Conservation (phyloP, 202 grass and related monocot species). For the Dendrocalamus latiflorus region DNA sequence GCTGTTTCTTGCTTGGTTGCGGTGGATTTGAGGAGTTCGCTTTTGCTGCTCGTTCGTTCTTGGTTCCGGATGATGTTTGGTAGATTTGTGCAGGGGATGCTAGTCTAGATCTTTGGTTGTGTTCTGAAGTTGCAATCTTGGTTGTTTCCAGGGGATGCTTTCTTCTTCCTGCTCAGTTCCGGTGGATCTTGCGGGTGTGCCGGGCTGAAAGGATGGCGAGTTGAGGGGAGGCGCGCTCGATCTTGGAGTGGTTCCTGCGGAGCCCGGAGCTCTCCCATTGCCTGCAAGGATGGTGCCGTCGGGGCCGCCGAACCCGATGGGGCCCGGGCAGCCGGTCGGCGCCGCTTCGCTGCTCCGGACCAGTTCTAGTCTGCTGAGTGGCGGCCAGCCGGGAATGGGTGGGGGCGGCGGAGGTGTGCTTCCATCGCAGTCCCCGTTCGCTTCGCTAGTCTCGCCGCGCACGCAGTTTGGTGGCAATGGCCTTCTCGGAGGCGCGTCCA, state of each 20-base stretch:
- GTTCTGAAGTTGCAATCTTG: slow-evolving; percentile 28
- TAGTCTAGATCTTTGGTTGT: slow-evolving; percentile 7
- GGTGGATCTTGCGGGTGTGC: slow-evolving; percentile 30
- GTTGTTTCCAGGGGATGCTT: slow-evolving; percentile 22
- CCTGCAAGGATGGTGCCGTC: slow-evolving; percentile 65
- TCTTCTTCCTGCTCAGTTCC: neutral
- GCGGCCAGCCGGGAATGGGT: slow-evolving; percentile 42
- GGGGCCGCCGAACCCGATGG: slow-evolving; percentile 66
- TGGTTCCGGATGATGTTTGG: neutral
- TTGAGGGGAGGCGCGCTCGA: slow-evolving; percentile 2
- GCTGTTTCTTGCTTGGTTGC: neutral
- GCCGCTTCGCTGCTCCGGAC: slow-evolving; percentile 61
- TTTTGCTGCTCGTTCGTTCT: neutral
- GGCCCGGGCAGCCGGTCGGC: slow-evolving; percentile 48
- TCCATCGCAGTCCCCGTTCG: slow-evolving; percentile 64
- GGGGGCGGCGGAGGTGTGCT: slow-evolving; percentile 26
- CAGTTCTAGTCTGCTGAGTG: slow-evolving; percentile 64
- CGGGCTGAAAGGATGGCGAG: neutral
- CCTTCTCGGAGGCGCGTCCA: slow-evolving; percentile 65
- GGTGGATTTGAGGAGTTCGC: neutral
- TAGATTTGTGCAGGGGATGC: neutral
- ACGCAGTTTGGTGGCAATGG: slow-evolving; percentile 63
- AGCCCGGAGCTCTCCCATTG: neutral
- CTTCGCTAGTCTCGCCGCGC: slow-evolving; percentile 66
- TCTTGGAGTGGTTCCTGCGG: slow-evolving; percentile 19